These are phyloP conservation scores for Yarrowia keelungensis DNA, from an alignment of 805 yeast genomes.

Conservation along the genomic window DNA sequence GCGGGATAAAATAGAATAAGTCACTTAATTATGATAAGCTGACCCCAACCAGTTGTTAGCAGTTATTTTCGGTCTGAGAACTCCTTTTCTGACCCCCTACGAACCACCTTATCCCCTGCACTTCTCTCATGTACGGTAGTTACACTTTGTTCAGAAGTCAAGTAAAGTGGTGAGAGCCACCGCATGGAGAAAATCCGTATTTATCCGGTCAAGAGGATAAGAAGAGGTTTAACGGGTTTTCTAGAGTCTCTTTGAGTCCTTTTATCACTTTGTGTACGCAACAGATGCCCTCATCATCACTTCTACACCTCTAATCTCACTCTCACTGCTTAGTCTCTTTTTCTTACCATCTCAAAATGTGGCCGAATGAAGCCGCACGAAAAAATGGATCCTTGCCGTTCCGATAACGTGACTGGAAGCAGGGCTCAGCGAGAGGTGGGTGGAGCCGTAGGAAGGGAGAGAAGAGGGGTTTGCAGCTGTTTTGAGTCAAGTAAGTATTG, in stretches of 20 bases:
- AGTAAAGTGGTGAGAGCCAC: background rate
- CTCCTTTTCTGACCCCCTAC: background rate
- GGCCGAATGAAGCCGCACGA: slow-evolving; percentile 7
- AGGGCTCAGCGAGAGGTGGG: too few species aligned
- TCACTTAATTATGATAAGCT: too few species aligned
- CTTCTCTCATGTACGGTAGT: slow-evolving; percentile 6
- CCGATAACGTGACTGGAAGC: background rate
- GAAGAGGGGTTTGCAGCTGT: background rate
- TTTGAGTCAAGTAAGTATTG: too few species aligned
- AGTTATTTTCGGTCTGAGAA: too few species aligned
- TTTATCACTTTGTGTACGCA: too few species aligned
- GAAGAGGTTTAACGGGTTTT: too few species aligned
- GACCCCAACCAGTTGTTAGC: too few species aligned
- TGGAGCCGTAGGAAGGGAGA: background rate
- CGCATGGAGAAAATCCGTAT: slow-evolving; percentile 13
- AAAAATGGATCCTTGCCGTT: background rate
- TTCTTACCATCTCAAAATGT: background rate
- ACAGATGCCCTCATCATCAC: too few species aligned
- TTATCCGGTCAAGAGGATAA: background rate
- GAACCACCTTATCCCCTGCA: slow-evolving; percentile 1
- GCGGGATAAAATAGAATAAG: too few species aligned
- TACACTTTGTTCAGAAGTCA: slow-evolving; percentile 1
- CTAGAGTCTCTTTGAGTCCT: background rate
- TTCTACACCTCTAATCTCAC: too few species aligned
- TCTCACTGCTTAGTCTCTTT: too few species aligned